Percentiles rank a stretch among this genome's conserved stretches.
phyloP scores from a whole-genome alignment of 495 filamentous ascomycete species.

The Hypoxylon trugodes region DNA sequence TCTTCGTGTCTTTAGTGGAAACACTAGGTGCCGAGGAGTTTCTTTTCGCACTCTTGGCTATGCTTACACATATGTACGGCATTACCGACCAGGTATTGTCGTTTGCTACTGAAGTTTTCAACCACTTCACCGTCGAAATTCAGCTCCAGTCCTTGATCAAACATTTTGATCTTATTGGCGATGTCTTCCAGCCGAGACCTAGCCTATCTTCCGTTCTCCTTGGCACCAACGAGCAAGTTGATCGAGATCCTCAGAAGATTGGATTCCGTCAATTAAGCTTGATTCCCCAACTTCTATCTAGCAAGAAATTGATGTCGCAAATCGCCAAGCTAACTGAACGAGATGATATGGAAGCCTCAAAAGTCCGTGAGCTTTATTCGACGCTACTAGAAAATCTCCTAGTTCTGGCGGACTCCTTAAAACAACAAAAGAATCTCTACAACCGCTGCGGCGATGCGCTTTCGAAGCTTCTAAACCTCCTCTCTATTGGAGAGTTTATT shows the following conservation, averaged over 20 bases:
- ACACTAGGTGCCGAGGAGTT: slow-evolving; percentile 87
- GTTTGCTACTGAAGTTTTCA: slow-evolving; percentile 64
- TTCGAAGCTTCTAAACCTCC: slow-evolving; percentile 74
- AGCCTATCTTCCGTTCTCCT: slow-evolving; percentile 73
- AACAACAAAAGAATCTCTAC: slow-evolving; percentile 67
- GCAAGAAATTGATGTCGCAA: slow-evolving; percentile 56
- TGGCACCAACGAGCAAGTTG: slow-evolving; percentile 67
- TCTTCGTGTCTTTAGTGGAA: slow-evolving; percentile 82
- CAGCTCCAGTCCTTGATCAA: slow-evolving; percentile 77
- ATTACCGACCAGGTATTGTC: slow-evolving; percentile 56
- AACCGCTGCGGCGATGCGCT: slow-evolving; percentile 73
- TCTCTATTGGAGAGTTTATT: slow-evolving; percentile 85
- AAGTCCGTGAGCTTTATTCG: slow-evolving; percentile 73
- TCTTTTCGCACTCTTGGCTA: slow-evolving; percentile 73
- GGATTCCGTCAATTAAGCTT: slow-evolving; percentile 69
- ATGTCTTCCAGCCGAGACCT: slow-evolving; percentile 76
- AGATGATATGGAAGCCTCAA: slow-evolving; percentile 66
- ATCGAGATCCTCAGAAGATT: slow-evolving; percentile 65
- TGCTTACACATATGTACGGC: slow-evolving; percentile 76
- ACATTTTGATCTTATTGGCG: slow-evolving; percentile 73
- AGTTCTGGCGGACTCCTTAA: slow-evolving; percentile 65
- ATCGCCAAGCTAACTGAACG: slow-evolving; percentile 58
- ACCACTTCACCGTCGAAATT: slow-evolving; percentile 66
- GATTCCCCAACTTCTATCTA: slow-evolving; percentile 62
- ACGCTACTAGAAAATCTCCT: slow-evolving; percentile 73